phyloP scores from a whole-genome alignment of 2,329 filamentous ascomycete species.

The Sclerotinia trifoliorum region DNA sequence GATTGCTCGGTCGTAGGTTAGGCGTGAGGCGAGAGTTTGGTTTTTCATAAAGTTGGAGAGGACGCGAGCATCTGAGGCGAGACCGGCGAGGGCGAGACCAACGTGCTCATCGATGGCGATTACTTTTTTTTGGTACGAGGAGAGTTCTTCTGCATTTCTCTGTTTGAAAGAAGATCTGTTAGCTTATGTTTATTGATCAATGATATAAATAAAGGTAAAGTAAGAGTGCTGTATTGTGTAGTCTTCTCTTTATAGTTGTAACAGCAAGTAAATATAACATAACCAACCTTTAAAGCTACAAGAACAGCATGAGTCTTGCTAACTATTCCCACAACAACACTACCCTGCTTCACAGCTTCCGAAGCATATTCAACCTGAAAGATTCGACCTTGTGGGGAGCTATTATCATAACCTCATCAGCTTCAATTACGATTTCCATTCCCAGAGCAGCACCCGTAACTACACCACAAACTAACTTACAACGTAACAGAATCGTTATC shows the following conservation, averaged over 20 bases:
- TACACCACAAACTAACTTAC: slow-evolving; percentile 54
- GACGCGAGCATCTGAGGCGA: slow-evolving; percentile 95
- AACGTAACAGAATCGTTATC: slow-evolving; percentile 99
- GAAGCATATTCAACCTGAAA: slow-evolving; percentile 99
- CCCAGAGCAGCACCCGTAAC: neutral
- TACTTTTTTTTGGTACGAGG: slow-evolving; percentile 99
- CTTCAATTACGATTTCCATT: slow-evolving; percentile 15
- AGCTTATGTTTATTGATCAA: neutral
- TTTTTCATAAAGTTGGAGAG: slow-evolving; percentile 99
- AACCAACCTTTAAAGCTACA: slow-evolving; percentile 85
- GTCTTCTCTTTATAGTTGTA: neutral
- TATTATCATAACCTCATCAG: slow-evolving; percentile 45
- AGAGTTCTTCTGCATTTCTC: slow-evolving; percentile 98
- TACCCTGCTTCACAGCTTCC: slow-evolving; percentile 98
- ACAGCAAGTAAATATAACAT: neutral
- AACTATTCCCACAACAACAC: slow-evolving; percentile 92
- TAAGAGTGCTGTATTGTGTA: neutral
- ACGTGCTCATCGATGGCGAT: slow-evolving; percentile 95
- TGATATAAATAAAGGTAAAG: no score
- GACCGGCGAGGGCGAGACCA: slow-evolving; percentile 91
- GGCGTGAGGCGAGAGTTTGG: slow-evolving; percentile 91
- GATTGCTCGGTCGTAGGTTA: slow-evolving; percentile 93
- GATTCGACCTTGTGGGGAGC: slow-evolving; percentile 97
- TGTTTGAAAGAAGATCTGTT: slow-evolving; percentile 43
- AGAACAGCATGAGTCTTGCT: slow-evolving; percentile 98